A percentile compares a stretch with the other conserved stretches of the same genome.
Conservation (phyloP, 176 grass and related monocot species). For the Oryza meridionalis region DNA sequence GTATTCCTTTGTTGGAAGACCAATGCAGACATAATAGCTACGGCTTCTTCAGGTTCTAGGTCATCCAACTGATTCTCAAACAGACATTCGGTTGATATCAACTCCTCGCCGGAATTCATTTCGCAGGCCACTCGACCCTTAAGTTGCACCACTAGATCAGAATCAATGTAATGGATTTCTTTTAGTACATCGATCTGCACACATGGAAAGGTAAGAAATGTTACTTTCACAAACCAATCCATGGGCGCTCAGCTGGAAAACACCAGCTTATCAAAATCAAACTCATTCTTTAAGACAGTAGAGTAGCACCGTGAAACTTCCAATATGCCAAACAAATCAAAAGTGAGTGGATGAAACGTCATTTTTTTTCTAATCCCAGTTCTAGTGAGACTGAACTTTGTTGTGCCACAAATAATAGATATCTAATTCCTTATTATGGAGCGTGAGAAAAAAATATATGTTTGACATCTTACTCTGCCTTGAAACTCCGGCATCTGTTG, state of each 20-base stretch:
- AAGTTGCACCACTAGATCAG: constrained; percentile 96
- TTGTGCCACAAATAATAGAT: background rate
- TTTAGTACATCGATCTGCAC: constrained; percentile 92
- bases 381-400: background rate
- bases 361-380: background rate
- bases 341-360: background rate
- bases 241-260: background rate
- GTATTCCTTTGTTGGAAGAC: constrained; percentile 94
- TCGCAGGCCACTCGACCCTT: constrained; percentile 95
- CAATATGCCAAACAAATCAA: background rate
- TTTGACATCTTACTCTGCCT: constrained; percentile 75
- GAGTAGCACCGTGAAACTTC: background rate
- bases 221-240: constrained; percentile 1
- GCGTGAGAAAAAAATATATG: background rate
- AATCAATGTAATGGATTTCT: constrained; percentile 85
- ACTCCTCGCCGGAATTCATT: constrained; percentile 94
- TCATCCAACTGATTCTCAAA: constrained; percentile 98
- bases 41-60: constrained; percentile 90
- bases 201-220: background rate
- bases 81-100: constrained; percentile 90
- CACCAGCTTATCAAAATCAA: background rate
- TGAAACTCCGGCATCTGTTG: constrained; percentile 99
- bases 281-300: constrained; percentile 6
- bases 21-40: constrained; percentile 93
- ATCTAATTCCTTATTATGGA: background rate